Evolutionary conservation across 768 basidiomycete genomes (phyloP).

Genomic region (Chalciporus sphaerocephalus): DNA sequence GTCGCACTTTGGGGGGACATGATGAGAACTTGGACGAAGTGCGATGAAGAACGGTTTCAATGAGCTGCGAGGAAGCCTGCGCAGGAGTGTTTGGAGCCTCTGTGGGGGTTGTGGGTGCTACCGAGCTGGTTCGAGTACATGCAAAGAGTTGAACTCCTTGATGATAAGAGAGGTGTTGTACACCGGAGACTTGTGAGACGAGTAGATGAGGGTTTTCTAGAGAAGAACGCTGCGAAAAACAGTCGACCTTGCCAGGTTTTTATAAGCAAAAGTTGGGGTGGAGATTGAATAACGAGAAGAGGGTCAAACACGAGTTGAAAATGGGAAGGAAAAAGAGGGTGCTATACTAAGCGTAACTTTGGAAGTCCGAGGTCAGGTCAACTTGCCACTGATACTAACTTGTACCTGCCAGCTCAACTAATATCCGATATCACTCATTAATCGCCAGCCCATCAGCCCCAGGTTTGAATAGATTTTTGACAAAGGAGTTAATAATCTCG

Average conservation of each 20-base stretch:
- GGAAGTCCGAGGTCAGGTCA: constrained; percentile 17
- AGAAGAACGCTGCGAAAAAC: background rate
- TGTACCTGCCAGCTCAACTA: too few species aligned
- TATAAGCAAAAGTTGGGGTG: constrained; percentile 27
- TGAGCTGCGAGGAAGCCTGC: constrained; percentile 59
- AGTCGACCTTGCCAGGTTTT: constrained; percentile 9
- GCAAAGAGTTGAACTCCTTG: constrained; percentile 48
- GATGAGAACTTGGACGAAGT: constrained; percentile 22
- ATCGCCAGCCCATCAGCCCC: too few species aligned
- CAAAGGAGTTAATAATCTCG: too few species aligned
- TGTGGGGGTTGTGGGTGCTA: constrained; percentile 81
- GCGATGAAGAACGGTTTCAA: constrained; percentile 31
- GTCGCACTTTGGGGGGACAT: constrained; percentile 49
- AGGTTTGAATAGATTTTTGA: too few species aligned
- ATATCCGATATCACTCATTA: too few species aligned
- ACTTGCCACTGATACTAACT: too few species aligned
- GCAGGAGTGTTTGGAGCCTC: constrained; percentile 81
- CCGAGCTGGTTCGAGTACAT: constrained; percentile 96
- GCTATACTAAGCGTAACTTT: constrained; percentile 7
- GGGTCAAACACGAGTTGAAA: constrained; percentile 7
- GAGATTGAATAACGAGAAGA: constrained; percentile 9
- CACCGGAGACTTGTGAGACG: constrained; percentile 9
- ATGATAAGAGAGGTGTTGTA: constrained; percentile 12
- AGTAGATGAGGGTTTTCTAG: background rate
- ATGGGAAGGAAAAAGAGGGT: constrained; percentile 19